Percentiles rank a stretch among this genome's conserved stretches.
Conservation (phyloP, 257 asterid genomes). For the Osmanthus fragrans region DNA sequence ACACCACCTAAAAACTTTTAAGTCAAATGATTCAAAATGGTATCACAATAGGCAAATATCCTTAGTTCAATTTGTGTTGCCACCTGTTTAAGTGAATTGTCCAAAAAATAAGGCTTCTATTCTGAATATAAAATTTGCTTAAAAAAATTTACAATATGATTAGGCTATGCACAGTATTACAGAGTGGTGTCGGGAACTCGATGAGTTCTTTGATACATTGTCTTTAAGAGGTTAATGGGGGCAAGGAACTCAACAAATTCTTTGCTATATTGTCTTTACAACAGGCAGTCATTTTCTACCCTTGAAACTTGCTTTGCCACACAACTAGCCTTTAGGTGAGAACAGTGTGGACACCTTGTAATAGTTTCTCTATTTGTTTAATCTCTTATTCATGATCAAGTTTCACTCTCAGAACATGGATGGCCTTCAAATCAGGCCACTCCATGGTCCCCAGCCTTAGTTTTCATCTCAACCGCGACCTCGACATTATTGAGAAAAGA, state of each 20-base stretch:
- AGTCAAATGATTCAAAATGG: too few relatives aligned
- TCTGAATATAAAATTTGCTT: too few relatives aligned
- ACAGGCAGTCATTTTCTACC: neutral
- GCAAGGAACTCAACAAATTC: neutral
- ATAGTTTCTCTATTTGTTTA: neutral
- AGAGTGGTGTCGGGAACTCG: neutral
- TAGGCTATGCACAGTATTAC: neutral
- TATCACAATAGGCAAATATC: too few relatives aligned
- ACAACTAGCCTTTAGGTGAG: neutral
- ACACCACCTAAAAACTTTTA: too few relatives aligned
- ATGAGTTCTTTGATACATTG: too few relatives aligned
- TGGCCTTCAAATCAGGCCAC: neutral
- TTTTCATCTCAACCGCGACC: neutral
- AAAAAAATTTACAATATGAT: too few relatives aligned
- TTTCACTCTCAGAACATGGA: neutral
- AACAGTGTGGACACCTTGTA: neutral
- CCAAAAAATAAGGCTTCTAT: too few relatives aligned
- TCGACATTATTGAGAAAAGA: neutral
- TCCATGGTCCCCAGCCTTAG: neutral
- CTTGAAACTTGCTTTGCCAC: neutral
- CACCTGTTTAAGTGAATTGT: too few relatives aligned
- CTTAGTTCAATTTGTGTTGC: too few relatives aligned
- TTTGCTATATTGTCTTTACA: neutral
- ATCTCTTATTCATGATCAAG: neutral
- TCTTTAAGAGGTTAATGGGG: too few relatives aligned